phyloP scores from a whole-genome alignment of 495 filamentous ascomycete species.

The Saxophila tyrrhenica region DNA sequence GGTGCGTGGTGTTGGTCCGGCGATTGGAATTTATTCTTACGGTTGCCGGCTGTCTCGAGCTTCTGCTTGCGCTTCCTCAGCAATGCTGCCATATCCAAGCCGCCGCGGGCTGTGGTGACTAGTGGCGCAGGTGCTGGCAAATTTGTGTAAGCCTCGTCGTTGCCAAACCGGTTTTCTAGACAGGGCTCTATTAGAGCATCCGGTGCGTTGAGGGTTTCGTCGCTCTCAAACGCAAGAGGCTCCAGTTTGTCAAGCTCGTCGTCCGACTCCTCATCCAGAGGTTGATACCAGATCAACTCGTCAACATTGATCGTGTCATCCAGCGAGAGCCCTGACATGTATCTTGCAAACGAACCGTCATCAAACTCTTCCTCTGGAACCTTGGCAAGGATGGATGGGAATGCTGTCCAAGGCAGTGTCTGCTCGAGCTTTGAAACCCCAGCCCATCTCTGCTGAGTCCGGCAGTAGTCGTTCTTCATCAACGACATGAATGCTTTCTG shows the following conservation, averaged over 20 bases:
- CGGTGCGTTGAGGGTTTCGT: no score
- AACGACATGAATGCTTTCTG: slow-evolving; percentile 21
- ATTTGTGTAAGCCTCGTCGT: no score
- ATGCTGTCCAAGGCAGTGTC: slow-evolving; percentile 33
- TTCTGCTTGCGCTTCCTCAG: slow-evolving; percentile 24
- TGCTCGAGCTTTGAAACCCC: slow-evolving; percentile 33
- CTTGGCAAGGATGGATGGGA: slow-evolving; percentile 26
- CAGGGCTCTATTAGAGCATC: no score
- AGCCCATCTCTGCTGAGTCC: slow-evolving; percentile 28
- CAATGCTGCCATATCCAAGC: slow-evolving; percentile 20
- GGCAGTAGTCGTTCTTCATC: slow-evolving; percentile 10
- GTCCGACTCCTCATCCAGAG: slow-evolving; percentile 35
- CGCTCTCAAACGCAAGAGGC: neutral
- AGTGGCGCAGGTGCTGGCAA: neutral
- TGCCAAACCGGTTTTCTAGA: no score
- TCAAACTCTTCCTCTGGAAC: slow-evolving; percentile 28
- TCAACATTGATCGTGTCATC: slow-evolving; percentile 24
- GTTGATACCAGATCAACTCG: slow-evolving; percentile 39
- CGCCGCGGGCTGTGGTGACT: slow-evolving; percentile 5
- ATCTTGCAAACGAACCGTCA: slow-evolving; percentile 22
- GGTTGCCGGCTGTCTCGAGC: slow-evolving; percentile 14
- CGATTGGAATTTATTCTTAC: neutral
- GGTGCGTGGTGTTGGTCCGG: neutral
- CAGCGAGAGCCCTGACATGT: slow-evolving; percentile 15
- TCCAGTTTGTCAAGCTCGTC: slow-evolving; percentile 36